Base-by-base conservation (phyloP, 2,329 filamentous ascomycete genomes). In the Phyllosticta citriasiana region DNA sequence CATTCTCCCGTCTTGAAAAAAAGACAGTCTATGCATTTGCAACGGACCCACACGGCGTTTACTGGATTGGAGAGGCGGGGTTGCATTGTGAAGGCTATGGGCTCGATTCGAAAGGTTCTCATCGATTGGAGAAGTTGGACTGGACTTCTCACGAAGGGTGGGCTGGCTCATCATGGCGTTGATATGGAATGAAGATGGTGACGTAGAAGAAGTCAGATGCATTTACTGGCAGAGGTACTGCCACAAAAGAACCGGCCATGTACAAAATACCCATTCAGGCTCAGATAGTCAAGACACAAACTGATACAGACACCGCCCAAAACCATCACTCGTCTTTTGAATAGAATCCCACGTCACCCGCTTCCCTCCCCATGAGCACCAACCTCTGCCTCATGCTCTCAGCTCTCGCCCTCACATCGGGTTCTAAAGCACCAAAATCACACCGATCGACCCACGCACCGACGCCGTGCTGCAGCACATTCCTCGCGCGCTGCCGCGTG, bases 381-480 rank as follows among this genome's bases (percentile, higher is more conserved):
- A 87, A 87, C 65, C 80, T 76, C 67, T 67, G 67, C 64, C 76
- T 79, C 65, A 90, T 89, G 19, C 71, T 82, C 70, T 85, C 81
- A 0, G 86, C 86, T 65, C 60, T 75, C 66, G 76, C 71, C 55
- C 66, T 73, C 64, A 76, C 67, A 24, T 66, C 64, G 25, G 59
- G 78, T 6, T 67, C 71, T 62, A 85, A 67, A 14, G 64, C 72
- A 35, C 73, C 74, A 61, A 90, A 83, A 68, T 86, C 80, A 64
- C 83, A 82, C 25, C 76, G 67, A 33, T 78, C 79, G 6, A 88
- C 84, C 85, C 86, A 91, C 53, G 75, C 77, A 3, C 86, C 86
- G 24, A 90, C 79, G 3, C 86, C 88, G 74, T 91, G 88, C 79
- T 91, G 88, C 69, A 91, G 72, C 65, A 91, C 87, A 72, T 90